A percentile compares a stretch with the other conserved stretches of the same genome.
Conservation (phyloP, 495 filamentous ascomycete genomes). For the Neurospora tetrasperma region DNA sequence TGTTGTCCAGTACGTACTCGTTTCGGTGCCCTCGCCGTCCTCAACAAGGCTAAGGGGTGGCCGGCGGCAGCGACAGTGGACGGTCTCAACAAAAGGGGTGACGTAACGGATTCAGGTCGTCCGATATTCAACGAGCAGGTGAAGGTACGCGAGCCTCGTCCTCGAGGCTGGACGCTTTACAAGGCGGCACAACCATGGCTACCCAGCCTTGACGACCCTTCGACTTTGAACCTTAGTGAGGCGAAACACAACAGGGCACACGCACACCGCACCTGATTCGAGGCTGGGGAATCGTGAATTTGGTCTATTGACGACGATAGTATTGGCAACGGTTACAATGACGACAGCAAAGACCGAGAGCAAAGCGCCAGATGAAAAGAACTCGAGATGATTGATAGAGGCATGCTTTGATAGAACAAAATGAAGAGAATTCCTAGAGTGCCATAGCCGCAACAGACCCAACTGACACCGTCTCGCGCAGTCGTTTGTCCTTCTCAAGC, state of each 20-base stretch:
- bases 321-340: not conserved
- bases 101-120: not conserved
- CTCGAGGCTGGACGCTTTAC: not conserved
- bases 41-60: not conserved
- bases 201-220: not conserved
- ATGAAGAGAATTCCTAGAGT: not conserved
- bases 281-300: not conserved
- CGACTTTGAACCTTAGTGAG: not conserved
- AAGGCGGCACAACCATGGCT: not conserved
- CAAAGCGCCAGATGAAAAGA: not conserved
- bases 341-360: not conserved
- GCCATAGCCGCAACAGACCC: conserved; percentile 38
- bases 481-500: conserved; percentile 30
- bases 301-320: not conserved
- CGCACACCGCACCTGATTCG: not conserved
- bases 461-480: conserved; percentile 50
- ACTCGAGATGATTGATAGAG: not conserved
- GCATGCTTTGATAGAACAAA: not conserved
- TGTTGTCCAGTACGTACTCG: not conserved
- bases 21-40: not conserved
- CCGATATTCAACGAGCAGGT: not conserved
- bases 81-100: not conserved
- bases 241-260: not conserved
- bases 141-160: not conserved
- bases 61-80: not conserved